Evolutionary conservation across 495 filamentous ascomycete species (phyloP).

Genomic region (Penicillium canescens): DNA sequence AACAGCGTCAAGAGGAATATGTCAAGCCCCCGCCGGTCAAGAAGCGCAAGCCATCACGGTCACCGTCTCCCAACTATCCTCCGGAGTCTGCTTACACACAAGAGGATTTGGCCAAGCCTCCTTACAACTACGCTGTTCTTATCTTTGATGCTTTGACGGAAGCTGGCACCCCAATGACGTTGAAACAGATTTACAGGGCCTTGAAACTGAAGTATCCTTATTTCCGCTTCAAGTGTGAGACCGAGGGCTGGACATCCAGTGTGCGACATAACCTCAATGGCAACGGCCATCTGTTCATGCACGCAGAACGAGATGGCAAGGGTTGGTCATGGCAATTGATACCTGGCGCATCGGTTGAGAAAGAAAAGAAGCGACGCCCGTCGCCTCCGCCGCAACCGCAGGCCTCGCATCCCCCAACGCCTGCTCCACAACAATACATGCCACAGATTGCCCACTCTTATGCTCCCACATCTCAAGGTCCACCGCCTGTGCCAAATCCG

Average conservation of each 20-base stretch:
- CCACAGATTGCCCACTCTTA: slow-evolving; percentile 42
- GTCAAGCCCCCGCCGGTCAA: slow-evolving; percentile 50
- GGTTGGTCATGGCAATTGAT: slow-evolving; percentile 70
- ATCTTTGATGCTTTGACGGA: slow-evolving; percentile 87
- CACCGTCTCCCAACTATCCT: slow-evolving; percentile 71
- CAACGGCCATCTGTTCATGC: slow-evolving; percentile 77
- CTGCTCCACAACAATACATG: slow-evolving; percentile 43
- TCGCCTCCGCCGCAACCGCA: slow-evolving; percentile 52
- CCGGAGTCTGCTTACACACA: slow-evolving; percentile 74
- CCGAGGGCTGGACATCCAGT: slow-evolving; percentile 94
- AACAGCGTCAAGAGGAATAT: slow-evolving; percentile 44
- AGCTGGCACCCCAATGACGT: slow-evolving; percentile 68
- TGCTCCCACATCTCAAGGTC: slow-evolving; percentile 28
- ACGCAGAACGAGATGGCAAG: slow-evolving; percentile 74
- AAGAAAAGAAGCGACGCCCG: slow-evolving; percentile 65
- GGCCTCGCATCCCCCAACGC: slow-evolving; percentile 32
- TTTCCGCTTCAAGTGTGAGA: slow-evolving; percentile 77
- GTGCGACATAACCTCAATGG: slow-evolving; percentile 94
- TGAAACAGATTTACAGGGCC: slow-evolving; percentile 92
- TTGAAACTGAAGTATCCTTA: slow-evolving; percentile 87
- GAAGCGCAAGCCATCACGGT: slow-evolving; percentile 58
- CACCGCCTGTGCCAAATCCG: slow-evolving; percentile 36
- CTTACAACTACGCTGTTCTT: slow-evolving; percentile 82
- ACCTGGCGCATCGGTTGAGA: slow-evolving; percentile 64
- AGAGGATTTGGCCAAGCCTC: slow-evolving; percentile 83